phyloP scores from a whole-genome alignment of 2,329 filamentous ascomycete genomes.

The Ophiostoma tasmaniense region DNA sequence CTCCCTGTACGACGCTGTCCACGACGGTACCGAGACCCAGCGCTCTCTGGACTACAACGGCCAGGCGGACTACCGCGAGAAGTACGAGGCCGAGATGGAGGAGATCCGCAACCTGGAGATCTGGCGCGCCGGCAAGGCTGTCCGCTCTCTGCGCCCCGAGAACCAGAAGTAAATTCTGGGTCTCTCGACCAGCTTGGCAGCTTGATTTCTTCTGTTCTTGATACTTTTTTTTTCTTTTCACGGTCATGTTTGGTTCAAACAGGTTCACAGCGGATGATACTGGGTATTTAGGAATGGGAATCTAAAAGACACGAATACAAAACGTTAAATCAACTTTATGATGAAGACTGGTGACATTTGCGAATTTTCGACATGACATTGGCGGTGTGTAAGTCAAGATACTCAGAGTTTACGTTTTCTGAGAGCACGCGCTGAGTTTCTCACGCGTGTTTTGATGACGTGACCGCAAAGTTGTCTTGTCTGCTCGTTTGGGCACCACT shows the following conservation, averaged over 20 bases:
- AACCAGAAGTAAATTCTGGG: constrained; percentile 61
- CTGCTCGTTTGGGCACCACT: neutral
- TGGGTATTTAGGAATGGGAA: constrained; percentile 13
- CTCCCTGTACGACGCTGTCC: constrained; percentile 87
- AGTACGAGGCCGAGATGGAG: constrained; percentile 96
- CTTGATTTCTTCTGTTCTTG: constrained; percentile 1
- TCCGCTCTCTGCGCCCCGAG: constrained; percentile 79
- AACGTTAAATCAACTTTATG: constrained; percentile 9
- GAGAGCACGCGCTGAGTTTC: neutral
- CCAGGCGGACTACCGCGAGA: constrained; percentile 90
- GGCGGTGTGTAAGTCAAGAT: too few relatives aligned
- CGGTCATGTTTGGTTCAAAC: constrained; percentile 1
- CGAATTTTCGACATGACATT: too few relatives aligned
- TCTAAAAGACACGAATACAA: constrained; percentile 6
- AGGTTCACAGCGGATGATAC: constrained; percentile 9
- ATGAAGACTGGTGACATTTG: neutral
- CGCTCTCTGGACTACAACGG: constrained; percentile 95
- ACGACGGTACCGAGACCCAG: constrained; percentile 87
- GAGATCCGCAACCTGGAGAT: constrained; percentile 98
- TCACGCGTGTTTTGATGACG: neutral
- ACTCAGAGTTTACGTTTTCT: too few relatives aligned
- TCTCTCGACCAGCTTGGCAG: neutral
- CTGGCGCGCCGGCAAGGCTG: constrained; percentile 97
- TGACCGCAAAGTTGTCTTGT: neutral
- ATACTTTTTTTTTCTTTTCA: constrained; percentile 5